A percentile compares a stretch with the other conserved stretches of the same genome.
Evolutionary conservation across 2,329 filamentous ascomycete genomes (phyloP).

Genomic region (Trichoderma lentiforme): DNA sequence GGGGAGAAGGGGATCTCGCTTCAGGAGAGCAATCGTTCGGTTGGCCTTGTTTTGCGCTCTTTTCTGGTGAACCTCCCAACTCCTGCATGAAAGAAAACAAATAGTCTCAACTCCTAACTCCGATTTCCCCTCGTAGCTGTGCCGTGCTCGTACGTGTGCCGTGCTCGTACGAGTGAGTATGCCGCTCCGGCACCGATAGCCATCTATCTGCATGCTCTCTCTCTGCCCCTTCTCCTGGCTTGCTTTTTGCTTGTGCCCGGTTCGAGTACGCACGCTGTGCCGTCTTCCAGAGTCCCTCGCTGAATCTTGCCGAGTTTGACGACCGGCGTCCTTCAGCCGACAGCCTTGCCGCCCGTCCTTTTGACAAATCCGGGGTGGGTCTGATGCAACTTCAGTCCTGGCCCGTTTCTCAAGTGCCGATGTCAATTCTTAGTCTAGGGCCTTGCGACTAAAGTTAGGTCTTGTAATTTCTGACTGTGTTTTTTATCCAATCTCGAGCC

Average conservation of each 20-base stretch:
- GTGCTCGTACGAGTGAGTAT: neutral
- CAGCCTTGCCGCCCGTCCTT: neutral
- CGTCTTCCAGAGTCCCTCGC: neutral
- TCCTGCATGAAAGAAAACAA: neutral
- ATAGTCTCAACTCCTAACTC: neutral
- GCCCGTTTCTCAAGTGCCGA: constrained; percentile 4
- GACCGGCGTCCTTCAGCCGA: neutral
- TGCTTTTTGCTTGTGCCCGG: neutral
- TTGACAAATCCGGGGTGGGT: neutral
- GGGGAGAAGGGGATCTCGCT: neutral
- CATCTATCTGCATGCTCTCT: neutral
- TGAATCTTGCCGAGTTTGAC: constrained; percentile 1
- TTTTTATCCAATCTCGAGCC: neutral
- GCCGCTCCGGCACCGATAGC: constrained; percentile 12
- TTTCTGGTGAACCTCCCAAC: neutral
- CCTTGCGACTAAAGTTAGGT: neutral
- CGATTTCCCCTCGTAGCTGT: neutral
- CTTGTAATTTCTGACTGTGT: neutral
- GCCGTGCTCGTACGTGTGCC: neutral
- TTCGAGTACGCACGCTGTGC: neutral
- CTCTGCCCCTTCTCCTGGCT: neutral
- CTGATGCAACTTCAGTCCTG: neutral
- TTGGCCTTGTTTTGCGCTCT: neutral
- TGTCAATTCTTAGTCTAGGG: neutral
- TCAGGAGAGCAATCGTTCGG: neutral